phyloP scores from a whole-genome alignment of 148 eudicot species.

The Rhododendron ferrugineum region DNA sequence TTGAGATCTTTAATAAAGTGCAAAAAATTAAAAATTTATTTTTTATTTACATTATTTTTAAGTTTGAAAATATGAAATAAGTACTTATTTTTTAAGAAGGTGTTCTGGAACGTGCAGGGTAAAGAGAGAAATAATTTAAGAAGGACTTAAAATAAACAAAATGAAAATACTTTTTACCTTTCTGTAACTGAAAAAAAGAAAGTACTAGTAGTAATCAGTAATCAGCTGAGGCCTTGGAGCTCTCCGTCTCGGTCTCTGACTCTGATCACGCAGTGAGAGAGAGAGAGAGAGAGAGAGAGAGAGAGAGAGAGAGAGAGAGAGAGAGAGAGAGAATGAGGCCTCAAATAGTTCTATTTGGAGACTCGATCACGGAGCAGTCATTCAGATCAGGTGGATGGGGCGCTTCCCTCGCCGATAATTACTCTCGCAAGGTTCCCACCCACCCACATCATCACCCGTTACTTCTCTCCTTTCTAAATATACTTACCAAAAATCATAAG shows the following conservation, averaged over 20 bases:
- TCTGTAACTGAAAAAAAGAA: no score
- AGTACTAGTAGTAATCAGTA: no score
- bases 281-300: not conserved
- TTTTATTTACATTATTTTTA: no score
- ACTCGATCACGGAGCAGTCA: conserved; percentile 76
- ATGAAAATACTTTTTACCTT: no score
- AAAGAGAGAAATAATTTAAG: no score
- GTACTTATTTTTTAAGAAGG: no score
- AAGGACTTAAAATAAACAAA: no score
- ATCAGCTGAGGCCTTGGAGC: no score
- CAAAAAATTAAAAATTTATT: no score
- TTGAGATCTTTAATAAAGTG: no score
- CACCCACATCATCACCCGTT: not conserved
- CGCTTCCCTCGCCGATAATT: conserved; percentile 60
- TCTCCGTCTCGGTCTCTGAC: not conserved
- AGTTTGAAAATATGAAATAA: no score
- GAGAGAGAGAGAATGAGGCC: conserved; percentile 47
- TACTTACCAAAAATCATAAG: not conserved
- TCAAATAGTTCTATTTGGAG: conserved; percentile 68
- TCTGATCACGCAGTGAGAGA: not conserved
- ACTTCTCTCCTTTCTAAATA: not conserved
- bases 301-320: not conserved
- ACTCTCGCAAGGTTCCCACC: conserved; percentile 62
- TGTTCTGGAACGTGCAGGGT: no score
- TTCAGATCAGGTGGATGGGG: conserved; percentile 79